Base-by-base conservation (phyloP, 2,329 filamentous ascomycete genomes). In the Shiraia bambusicola region DNA sequence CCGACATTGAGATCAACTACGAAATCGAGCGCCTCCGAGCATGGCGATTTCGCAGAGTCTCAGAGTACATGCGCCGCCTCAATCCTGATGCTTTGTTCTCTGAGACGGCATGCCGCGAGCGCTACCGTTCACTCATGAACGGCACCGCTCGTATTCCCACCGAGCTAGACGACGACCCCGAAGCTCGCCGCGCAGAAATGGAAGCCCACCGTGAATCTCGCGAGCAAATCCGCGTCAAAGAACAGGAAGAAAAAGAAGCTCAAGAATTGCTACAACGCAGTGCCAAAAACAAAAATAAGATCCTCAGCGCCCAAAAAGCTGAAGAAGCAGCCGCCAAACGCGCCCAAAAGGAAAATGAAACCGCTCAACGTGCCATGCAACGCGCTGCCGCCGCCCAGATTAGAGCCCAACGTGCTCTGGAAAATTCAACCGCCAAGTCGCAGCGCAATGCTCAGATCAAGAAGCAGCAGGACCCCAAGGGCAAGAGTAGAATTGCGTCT, bases 101-200 rank as follows among this genome's bases (percentile, higher is more conserved):
- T 13, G 66, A 66, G 15, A 70, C 69, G 8, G 74, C 76, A 15
- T 77, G 74, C 56, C 59, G 66, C 14, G 60, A 72, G 40, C 72
- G 75, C 19, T 74, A 67, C 46, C 56, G 66, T 24, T 63, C 60
- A 11, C 54, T 76, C 12, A 50, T 66, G 14, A 51, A 67, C 24
- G 75, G 72, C n/a, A 72, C 61, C 6, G 75, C 74, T 2, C 63
- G 63, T 22, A 68, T 70, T 13, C 73, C 75, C 1, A 70, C 69
- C 14, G 73, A 75, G 28, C 45, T 68, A 8, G 69, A 73, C 40
- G 61, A 69, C 12, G 59, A 75, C 32, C 70, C 71, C 12, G 60
- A 59, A 2, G 58, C 62, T 5, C 69, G 72, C 28, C 58, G 56
- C 13, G 42, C 42, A n/a, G 64, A 71, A 33, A 40, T 59, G 31